Evolutionary conservation across 768 basidiomycete species (phyloP), one percentile per base, ranked within the genome.

Genomic region (Suillus placidus): DNA sequence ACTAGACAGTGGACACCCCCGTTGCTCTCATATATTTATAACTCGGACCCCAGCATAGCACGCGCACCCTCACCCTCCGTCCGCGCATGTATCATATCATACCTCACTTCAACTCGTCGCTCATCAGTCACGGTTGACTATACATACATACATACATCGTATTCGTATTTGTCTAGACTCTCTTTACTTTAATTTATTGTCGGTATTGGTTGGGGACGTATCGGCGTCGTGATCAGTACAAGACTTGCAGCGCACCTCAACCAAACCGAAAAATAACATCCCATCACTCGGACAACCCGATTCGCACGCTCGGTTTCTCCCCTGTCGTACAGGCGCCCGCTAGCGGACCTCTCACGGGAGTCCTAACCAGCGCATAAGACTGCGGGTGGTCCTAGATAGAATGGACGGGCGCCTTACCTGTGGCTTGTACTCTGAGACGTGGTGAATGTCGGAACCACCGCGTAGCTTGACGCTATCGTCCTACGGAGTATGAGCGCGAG

Each of bases 11-110:
- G 32, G 52, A 54, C 54, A 26, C 2, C 26, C 1, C 26, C 26
- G 26, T 26, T 26, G 26, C 26, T 26, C 23, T 26, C 57, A 40
- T 30, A 26, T 40, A 40, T 35, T 55, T 55, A 55, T 55, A 40
- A 26, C 38, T 26, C 38, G 37, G 18, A 40, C 38, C 4, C 56
- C 20, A 34, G 54, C 54, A 55, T 55, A 55, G 16, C 38, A 37
- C 37, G n/a, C 23, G 16, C 38, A 37, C 37, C 14, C 23, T 26
- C 14, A 26, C 38, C 10, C 26, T 37, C 23, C 38, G 38, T 40
- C 10, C 38, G 40, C 16, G 57, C 37, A 58, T 38, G 57, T 40
- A 58, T 58, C 57, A 58, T 58, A 58, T 58, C 57, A 58, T 58
- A 58, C 57, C 23, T 58, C 57, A 40, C 38, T 26, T 40, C 32